Percentiles rank a stretch among this genome's conserved stretches.
phyloP scores from a whole-genome alignment of 768 basidiomycete species.

The Collybia nuda region DNA sequence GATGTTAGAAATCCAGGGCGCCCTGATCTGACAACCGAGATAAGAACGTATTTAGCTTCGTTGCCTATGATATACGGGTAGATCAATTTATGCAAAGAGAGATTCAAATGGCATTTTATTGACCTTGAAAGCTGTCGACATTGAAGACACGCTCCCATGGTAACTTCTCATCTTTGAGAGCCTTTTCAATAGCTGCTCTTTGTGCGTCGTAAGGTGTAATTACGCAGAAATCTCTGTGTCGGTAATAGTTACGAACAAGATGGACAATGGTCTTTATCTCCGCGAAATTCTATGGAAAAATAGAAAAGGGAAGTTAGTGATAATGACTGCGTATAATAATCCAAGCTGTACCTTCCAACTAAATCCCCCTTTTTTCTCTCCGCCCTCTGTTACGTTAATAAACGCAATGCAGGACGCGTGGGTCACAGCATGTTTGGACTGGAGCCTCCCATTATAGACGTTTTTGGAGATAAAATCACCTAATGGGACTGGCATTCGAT shows the following conservation, averaged over 20 bases:
- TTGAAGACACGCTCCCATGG: conserved; percentile 48
- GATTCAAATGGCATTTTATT: background rate
- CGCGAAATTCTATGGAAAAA: conserved; percentile 32
- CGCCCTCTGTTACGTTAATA: conserved; percentile 37
- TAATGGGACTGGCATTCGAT: conserved; percentile 49
- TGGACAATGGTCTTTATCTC: conserved; percentile 41
- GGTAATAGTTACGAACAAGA: conserved; percentile 41
- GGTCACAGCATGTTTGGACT: conserved; percentile 33
- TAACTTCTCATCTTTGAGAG: conserved; percentile 30
- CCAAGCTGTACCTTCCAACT: conserved; percentile 43
- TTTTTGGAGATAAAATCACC: conserved; percentile 48
- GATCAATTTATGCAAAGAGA: background rate
- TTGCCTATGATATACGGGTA: conserved; percentile 36
- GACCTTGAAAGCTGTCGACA: conserved; percentile 57
- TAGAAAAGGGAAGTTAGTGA: background rate
- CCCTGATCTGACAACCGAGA: conserved; percentile 50
- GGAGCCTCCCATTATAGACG: conserved; percentile 40
- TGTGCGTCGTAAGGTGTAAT: conserved; percentile 60
- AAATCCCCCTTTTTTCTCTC: conserved; percentile 32
- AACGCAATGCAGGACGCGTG: conserved; percentile 39
- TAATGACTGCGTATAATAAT: background rate
- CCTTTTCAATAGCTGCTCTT: conserved; percentile 37
- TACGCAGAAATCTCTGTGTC: conserved; percentile 36
- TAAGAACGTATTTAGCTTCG: conserved; percentile 46
- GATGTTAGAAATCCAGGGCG: conserved; percentile 46